Evolutionary conservation across 176 grass and related monocot species (phyloP), one percentile per base, ranked within the genome.

Genomic region (Zea luxurians): DNA sequence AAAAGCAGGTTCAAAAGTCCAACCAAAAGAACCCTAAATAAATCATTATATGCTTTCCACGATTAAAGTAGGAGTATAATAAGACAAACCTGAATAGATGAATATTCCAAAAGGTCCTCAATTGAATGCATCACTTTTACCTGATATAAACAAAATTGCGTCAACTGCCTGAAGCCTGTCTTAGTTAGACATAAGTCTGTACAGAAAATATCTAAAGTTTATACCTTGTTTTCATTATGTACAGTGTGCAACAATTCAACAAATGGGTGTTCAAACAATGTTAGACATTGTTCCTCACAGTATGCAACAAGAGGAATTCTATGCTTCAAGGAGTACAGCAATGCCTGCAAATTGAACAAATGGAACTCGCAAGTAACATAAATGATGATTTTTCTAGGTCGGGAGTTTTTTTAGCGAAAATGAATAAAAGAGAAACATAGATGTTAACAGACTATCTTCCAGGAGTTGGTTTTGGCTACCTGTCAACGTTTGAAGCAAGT

Each of bases 141-240:
- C 92, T 99, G 73, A 60, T 48, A 64, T n/a, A 9, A 83, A 74
- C 49, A 87, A 54, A 49, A 48, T 67, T 46, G 37, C 5, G 0
- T 83, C 41, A 46, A 45, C 57, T 61, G 36, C 47, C 49, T 46
- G 55, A 74, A 45, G 35, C n/a, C 37, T 58, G 83, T 27, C 77
- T 36, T 64, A 20, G 49, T 64, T 55, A 45, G 15, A 46, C 13
- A 71, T 13, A 64, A 76, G 20, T 79, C 44, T 49, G 42, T 41
- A 49, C 4, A 64, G 75, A 40, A 82, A 52, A 80, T 53, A 68
- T 20, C 41, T 48, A 52, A 11, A 59, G 48, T 49, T 69, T 66
- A 50, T 61, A 95, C 96, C 96, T 99, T 99, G 71, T 84, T 83
- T 72, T 92, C 92, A 48, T 95, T 80, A 82, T 99, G 83, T 76